Conservation (phyloP, 2,329 filamentous ascomycete species). For the Dactylonectria estremocensis region DNA sequence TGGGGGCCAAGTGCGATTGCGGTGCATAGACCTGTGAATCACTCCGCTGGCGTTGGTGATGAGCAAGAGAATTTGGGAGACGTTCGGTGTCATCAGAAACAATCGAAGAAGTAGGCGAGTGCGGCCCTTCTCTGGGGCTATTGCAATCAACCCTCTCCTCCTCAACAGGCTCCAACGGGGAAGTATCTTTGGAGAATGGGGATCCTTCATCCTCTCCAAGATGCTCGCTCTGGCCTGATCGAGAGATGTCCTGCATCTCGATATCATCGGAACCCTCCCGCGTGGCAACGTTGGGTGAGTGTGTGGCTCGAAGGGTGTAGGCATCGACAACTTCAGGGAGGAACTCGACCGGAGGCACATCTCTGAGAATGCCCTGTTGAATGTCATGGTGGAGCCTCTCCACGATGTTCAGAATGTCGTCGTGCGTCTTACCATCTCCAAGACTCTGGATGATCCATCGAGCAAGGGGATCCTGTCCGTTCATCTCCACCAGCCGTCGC, state of each 20-base stretch:
- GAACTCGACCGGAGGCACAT: conserved; percentile 73
- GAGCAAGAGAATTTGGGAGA: conserved; percentile 15
- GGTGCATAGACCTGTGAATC: conserved; percentile 28
- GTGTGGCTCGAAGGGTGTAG: conserved; percentile 39
- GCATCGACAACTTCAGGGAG: conserved; percentile 67
- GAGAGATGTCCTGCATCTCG: conserved; percentile 28
- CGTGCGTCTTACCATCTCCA: conserved; percentile 63
- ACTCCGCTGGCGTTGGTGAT: conserved; percentile 31
- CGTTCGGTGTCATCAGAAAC: conserved; percentile 31
- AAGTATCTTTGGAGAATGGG: conserved; percentile 44
- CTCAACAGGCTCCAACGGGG: conserved; percentile 45
- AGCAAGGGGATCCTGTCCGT: conserved; percentile 43
- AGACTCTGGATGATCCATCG: conserved; percentile 65
- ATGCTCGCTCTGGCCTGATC: conserved; percentile 25
- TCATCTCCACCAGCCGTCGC: conserved; percentile 63
- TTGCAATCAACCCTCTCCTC: conserved; percentile 39
- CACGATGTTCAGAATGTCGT: conserved; percentile 64
- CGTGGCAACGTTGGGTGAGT: conserved; percentile 31
- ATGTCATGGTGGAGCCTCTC: conserved; percentile 63
- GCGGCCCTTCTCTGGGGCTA: conserved; percentile 28
- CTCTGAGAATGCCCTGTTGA: conserved; percentile 56
- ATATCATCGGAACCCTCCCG: conserved; percentile 32
- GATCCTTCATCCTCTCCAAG: conserved; percentile 41
- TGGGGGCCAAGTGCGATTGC: conserved; percentile 22
- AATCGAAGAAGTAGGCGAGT: conserved; percentile 35